phyloP scores from a whole-genome alignment of 257 asterid species.

The Ocimum tenuiflorum region DNA sequence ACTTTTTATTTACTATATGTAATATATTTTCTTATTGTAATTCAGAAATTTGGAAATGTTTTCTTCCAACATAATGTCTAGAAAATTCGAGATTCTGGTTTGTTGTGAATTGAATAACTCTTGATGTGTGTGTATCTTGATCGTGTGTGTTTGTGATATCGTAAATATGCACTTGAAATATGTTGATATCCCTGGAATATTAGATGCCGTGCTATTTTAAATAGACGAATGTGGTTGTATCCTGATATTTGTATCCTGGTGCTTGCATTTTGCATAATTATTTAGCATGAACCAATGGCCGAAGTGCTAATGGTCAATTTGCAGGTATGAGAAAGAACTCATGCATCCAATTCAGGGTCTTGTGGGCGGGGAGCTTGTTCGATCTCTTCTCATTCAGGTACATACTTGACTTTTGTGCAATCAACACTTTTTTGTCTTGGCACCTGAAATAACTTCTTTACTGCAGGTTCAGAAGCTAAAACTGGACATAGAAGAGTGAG shows the following conservation, averaged over 20 bases:
- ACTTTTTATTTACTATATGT: too few species aligned
- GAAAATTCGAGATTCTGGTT: too few species aligned
- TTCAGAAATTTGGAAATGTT: too few species aligned
- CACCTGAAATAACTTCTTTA: constrained; percentile 4
- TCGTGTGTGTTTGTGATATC: neutral
- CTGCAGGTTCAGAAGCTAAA: constrained; percentile 97
- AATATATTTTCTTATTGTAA: too few species aligned
- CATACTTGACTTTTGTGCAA: constrained; percentile 14
- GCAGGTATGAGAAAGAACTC: constrained; percentile 88
- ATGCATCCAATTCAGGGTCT: constrained; percentile 91
- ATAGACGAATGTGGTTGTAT: neutral
- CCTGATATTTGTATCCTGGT: neutral
- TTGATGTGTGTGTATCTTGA: too few species aligned
- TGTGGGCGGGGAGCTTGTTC: constrained; percentile 90
- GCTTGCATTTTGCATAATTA: constrained; percentile 17
- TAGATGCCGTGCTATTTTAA: neutral
- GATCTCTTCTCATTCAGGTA: constrained; percentile 93
- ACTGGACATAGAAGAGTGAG: constrained; percentile 95
- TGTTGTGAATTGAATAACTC: too few species aligned
- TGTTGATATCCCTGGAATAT: neutral
- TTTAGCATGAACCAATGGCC: constrained; percentile 12
- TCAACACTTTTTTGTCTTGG: constrained; percentile 18
- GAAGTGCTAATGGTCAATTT: constrained; percentile 4
- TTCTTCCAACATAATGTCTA: too few species aligned
- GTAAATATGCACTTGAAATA: neutral